Base-by-base conservation (phyloP, 2,329 filamentous ascomycete genomes). In the Ceratocystis lukuohia region DNA sequence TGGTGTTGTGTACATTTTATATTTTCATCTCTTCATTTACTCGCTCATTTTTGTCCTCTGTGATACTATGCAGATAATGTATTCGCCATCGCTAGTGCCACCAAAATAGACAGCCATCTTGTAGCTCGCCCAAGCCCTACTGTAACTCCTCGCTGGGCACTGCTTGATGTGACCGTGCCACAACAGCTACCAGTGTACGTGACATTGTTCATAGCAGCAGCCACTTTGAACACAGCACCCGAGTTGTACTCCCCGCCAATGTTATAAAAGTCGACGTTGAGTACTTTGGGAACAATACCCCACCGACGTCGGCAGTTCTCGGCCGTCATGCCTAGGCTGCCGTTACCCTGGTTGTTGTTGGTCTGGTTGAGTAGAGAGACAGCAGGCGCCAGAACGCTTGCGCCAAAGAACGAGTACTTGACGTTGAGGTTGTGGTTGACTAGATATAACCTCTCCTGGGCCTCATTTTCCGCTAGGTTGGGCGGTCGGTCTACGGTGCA, bases 391-490 rank as follows among this genome's bases (percentile, higher is more conserved):
- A 91, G 77, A 59, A 94, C 73, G 22, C 80, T 77, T 17, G 82
- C 73, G 37, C 84, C 84, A 1, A 86, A 83, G 45, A 95, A 76
- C 65, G 82, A 82, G 69, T 96, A 82, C 70, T 91, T 81, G 68
- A 87, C 81, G 74, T 96, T 96, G 67, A 96, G 81, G 73, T 96
- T 96, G 78, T 96, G 92, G 76, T 96, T 96, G 72, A 88, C 83
- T 72, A 96, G 81, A 74, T 92, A 95, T 75, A 96, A 80, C 56
- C 86, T 81, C 37, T 86, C 79, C 67, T 79, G 77, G 0, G 84
- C 82, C 0, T 83, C 81, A 6, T 83, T 79, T 1, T 80, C 75
- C 1, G 77, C 71, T 67, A 95, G 77, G 56, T 82, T 77, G 0
- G 89, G 89, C 0, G 92, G 91, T 0, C 92, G 86, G 73, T 96